Percentiles rank a stretch among this genome's conserved stretches.
Conservation (phyloP, 176 grass and related monocot species). For the Pharus latifolius region DNA sequence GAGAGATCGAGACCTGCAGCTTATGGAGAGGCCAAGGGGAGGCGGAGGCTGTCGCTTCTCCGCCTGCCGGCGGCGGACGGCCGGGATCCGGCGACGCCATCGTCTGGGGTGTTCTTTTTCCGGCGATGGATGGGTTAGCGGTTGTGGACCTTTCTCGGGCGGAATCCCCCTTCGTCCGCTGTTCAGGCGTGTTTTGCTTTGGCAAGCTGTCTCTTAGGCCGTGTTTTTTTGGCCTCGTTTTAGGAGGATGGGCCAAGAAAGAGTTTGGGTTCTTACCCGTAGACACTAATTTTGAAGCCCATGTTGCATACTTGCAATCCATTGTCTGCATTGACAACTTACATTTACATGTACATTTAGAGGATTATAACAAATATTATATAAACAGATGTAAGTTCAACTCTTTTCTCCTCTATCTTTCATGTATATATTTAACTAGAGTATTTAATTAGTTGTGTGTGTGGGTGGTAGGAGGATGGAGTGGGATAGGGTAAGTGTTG, state of each 20-base stretch:
- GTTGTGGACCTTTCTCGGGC: constrained; percentile 3
- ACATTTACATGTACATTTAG: too few species aligned
- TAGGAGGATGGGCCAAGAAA: neutral
- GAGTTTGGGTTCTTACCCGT: neutral
- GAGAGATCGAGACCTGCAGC: constrained; percentile 40
- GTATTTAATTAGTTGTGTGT: too few species aligned
- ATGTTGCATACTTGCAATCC: too few species aligned
- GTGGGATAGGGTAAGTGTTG: too few species aligned
- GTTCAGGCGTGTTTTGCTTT: neutral
- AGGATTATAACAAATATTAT: too few species aligned
- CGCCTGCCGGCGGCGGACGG: constrained; percentile 27
- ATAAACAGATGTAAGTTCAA: too few species aligned
- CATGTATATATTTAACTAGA: too few species aligned
- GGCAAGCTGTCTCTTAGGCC: neutral
- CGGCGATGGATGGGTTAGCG: neutral
- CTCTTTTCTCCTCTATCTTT: too few species aligned
- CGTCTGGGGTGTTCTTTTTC: constrained; percentile 4
- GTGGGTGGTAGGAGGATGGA: too few species aligned
- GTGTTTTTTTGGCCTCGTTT: neutral
- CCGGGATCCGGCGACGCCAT: constrained; percentile 37
- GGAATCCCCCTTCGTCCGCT: neutral
- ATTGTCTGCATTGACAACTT: too few species aligned
- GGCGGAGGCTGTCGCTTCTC: neutral
- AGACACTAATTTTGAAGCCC: neutral
- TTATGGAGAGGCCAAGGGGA: constrained; percentile 58